Percentiles rank a stretch among this genome's conserved stretches.
These are phyloP conservation scores for Paracoccidioides lutzii DNA, from an alignment of 2,329 filamentous ascomycete genomes.

Conservation along the genomic window DNA sequence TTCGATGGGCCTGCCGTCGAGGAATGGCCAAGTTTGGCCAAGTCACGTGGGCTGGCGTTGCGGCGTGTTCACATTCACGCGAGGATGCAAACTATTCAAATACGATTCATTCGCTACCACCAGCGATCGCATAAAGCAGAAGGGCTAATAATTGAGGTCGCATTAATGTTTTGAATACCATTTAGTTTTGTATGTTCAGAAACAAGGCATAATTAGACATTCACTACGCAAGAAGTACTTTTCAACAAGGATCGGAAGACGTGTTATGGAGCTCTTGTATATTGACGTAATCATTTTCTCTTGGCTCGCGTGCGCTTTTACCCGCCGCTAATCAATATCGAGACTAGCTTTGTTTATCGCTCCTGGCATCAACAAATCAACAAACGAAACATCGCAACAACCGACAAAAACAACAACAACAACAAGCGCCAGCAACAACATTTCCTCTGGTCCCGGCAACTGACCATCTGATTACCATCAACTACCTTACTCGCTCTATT, in stretches of 20 bases:
- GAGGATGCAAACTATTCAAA: background rate
- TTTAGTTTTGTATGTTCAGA: background rate
- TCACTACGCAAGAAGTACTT: background rate
- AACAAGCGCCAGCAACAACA: background rate
- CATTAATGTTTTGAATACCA: background rate
- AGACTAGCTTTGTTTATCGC: conserved; percentile 14
- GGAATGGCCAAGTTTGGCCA: background rate
- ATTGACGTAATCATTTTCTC: conserved; percentile 9
- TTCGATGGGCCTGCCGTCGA: background rate
- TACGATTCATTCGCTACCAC: background rate
- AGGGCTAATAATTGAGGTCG: background rate
- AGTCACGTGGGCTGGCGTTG: conserved; percentile 24
- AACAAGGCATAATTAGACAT: background rate
- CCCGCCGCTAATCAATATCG: conserved; percentile 8
- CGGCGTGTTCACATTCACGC: conserved; percentile 14
- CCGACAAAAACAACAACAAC: conserved; percentile 1
- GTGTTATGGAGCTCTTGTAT: background rate
- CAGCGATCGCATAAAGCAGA: background rate
- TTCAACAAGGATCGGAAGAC: conserved; percentile 4
- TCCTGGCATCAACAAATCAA: conserved; percentile 3
- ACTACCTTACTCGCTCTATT: background rate
- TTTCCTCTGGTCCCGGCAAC: background rate
- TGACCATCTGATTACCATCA: background rate
- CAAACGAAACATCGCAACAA: background rate
- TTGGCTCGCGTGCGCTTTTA: conserved; percentile 8